Evolutionary conservation across 106 monocot genomes (phyloP).

Genomic region (Allium fistulosum): DNA sequence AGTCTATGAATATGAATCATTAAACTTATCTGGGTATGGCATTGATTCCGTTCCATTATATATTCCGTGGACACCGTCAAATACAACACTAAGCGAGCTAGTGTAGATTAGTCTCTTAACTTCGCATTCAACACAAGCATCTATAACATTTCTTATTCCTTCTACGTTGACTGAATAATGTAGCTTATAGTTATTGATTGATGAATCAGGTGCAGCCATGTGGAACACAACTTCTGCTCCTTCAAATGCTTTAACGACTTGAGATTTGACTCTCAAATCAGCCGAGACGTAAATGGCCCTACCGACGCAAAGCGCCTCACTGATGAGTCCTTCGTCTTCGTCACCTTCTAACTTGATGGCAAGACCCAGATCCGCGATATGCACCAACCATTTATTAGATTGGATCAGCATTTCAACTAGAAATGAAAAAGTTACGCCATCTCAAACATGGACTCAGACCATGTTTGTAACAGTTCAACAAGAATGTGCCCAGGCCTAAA

Average conservation of each 20-base stretch:
- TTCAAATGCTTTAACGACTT: constrained; percentile 66
- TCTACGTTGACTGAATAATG: constrained; percentile 95
- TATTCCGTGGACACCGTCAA: constrained; percentile 90
- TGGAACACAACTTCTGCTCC: constrained; percentile 89
- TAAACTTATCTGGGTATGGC: constrained; percentile 86
- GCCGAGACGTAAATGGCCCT: constrained; percentile 72
- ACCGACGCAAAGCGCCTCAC: constrained; percentile 46
- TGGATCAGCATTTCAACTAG: constrained; percentile 85
- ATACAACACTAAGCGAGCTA: constrained; percentile 95
- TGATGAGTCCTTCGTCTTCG: constrained; percentile 56
- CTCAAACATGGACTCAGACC: too few species aligned
- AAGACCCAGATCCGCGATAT: constrained; percentile 70
- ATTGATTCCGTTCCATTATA: constrained; percentile 64
- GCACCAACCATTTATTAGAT: constrained; percentile 56
- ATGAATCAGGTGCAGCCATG: constrained; percentile 98
- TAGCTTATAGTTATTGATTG: constrained; percentile 90
- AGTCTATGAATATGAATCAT: constrained; percentile 97
- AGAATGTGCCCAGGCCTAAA: too few species aligned
- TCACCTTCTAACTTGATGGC: constrained; percentile 52
- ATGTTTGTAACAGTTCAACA: too few species aligned
- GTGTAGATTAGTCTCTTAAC: constrained; percentile 90
- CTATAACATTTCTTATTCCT: constrained; percentile 94
- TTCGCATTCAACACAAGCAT: constrained; percentile 87
- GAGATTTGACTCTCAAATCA: constrained; percentile 61
- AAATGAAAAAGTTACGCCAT: too few species aligned